Evolutionary conservation across 352 stramenopile genomes (phyloP).

Genomic region (Phytopythium boreale): DNA sequence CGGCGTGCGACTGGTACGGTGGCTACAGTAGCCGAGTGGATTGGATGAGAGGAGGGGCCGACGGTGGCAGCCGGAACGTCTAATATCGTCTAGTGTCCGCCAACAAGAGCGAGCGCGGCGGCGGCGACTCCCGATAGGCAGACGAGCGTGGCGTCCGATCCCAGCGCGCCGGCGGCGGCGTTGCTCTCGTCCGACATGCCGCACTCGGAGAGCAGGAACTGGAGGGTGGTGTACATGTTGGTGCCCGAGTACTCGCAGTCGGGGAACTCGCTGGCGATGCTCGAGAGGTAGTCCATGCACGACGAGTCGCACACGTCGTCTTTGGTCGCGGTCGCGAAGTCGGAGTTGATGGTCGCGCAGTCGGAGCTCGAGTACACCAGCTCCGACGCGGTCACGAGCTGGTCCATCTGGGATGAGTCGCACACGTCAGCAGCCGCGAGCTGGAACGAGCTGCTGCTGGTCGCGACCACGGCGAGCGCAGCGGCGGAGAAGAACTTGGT

Average conservation of each 20-base stretch:
- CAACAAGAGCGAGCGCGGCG: background rate
- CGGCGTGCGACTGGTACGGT: background rate
- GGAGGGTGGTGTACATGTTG: background rate
- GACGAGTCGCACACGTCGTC: constrained; percentile 6
- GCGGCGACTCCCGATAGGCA: background rate
- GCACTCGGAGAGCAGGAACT: background rate
- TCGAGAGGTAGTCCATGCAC: constrained; percentile 7
- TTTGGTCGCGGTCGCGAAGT: constrained; percentile 1
- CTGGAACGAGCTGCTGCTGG: background rate
- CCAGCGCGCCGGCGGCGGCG: background rate
- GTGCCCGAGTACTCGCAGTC: constrained; percentile 6
- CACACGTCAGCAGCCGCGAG: background rate
- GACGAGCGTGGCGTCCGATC: background rate
- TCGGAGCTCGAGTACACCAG: constrained; percentile 4
- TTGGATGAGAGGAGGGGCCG: background rate
- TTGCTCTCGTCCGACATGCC: background rate
- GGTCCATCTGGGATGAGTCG: background rate
- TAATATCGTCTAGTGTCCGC: background rate
- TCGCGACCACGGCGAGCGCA: background rate
- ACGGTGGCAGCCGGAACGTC: too few relatives aligned
- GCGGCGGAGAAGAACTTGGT: background rate
- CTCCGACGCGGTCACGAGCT: background rate
- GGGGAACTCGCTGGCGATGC: constrained; percentile 6
- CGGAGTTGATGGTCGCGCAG: constrained; percentile 2
- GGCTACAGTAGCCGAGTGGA: background rate